Evolutionary conservation across 345 rosid genomes (phyloP).

Genomic region (Viola odorata): DNA sequence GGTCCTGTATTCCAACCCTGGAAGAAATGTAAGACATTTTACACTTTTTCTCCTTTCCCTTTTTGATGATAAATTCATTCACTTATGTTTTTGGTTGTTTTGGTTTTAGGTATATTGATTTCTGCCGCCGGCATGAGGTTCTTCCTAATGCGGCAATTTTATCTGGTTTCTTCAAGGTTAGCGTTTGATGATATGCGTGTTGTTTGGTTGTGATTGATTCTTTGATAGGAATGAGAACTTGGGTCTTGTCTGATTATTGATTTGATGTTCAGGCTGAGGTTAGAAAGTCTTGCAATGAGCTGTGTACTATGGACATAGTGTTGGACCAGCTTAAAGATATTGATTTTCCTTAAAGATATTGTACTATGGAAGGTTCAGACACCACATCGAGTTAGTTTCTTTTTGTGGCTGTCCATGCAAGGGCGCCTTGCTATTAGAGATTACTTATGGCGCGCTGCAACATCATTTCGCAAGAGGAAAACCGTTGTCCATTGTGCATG

Average conservation of each 20-base stretch:
- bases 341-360: too few relatives aligned
- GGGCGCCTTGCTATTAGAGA: too few relatives aligned
- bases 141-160: constrained; percentile 49
- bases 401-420: too few relatives aligned
- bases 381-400: too few relatives aligned
- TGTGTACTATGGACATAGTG: constrained; percentile 48
- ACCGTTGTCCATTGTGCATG: too few relatives aligned
- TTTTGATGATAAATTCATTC: too few relatives aligned
- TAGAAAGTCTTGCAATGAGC: constrained; percentile 42
- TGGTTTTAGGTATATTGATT: constrained; percentile 47
- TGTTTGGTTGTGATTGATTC: not conserved
- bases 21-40: constrained; percentile 8
- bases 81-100: not conserved
- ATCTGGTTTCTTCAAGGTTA: constrained; percentile 60
- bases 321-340: constrained; percentile 55
- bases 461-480: too few relatives aligned
- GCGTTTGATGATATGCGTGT: constrained; percentile 10
- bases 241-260: constrained; percentile 7
- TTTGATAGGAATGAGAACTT: not conserved
- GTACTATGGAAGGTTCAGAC: too few relatives aligned
- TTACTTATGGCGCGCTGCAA: too few relatives aligned
- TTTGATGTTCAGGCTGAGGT: constrained; percentile 49
- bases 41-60: not conserved
- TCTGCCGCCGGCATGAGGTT: constrained; percentile 55
- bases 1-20: constrained; percentile 6